Evolutionary conservation across 1,139 yeast species (phyloP), one percentile per base, ranked within the genome.

Genomic region (Wickerhamomyces sp.): DNA sequence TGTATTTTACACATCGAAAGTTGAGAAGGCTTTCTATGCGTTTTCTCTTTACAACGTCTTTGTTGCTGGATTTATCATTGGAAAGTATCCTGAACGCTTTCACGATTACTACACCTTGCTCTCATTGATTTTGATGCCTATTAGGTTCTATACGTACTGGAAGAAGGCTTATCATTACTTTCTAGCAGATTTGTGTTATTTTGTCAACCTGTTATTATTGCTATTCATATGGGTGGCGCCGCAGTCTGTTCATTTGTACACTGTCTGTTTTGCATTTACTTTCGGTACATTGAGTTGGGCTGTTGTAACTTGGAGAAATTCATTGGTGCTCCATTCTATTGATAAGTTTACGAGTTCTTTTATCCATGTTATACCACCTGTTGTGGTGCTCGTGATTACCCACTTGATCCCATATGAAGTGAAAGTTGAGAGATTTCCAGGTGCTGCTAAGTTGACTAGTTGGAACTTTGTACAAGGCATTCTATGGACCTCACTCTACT

Each of bases 301-400:
- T 0, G 96, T 91, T 15, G 80, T 89, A 26, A 86, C 96, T 0
- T 91, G 98, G 98, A 71, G 95, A 51, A 91, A 91, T 56, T 88
- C 96, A 8, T 68, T 91, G 39, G 97, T 91, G 8, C 68, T 91
- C 32, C 98, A 91, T 54, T 82, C 93, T 14, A 74, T 91, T 44
- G 97, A 89, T 45, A 89, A 91, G 59, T 85, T 91, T n/a, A 89
- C 97, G 2, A 78, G 91, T 13, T 79, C 95, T 5, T 85, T 87
- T 50, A 89, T 91, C 44, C 98, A 91, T 54, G 71, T 91, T 13
- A 73, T 86, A 65, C 98, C 98, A 1, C 95, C 96, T 0, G 75
- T 81, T 21, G 82, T 89, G 3, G 72, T 88, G 73, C 89, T 86
- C 63, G 91, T 86, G 27, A 78, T 91, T 38, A 86, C 86, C 4